phyloP scores from a whole-genome alignment of 257 asterid species.

The Primulina huaijiensis region DNA sequence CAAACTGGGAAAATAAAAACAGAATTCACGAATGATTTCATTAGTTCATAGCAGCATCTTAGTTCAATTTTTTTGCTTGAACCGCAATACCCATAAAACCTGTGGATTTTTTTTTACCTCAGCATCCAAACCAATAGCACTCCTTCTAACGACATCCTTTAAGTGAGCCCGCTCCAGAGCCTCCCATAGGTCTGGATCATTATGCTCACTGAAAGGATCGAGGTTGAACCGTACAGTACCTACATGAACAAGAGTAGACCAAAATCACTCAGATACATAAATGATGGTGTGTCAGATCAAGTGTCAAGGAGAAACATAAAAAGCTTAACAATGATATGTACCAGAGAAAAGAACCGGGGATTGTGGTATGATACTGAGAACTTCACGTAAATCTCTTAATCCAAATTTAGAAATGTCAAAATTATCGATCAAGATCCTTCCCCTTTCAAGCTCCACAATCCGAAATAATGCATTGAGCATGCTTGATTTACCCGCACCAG shows the following conservation, averaged over 20 bases:
- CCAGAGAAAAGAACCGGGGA: conserved; percentile 88
- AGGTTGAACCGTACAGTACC: conserved; percentile 83
- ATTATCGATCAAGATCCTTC: conserved; percentile 62
- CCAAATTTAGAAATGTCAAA: conserved; percentile 58
- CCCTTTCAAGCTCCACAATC: conserved; percentile 71
- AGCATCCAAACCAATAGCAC: conserved; percentile 69
- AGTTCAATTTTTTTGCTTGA: background rate
- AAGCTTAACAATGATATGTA: conserved; percentile 24
- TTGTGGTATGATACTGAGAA: conserved; percentile 72
- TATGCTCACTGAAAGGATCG: conserved; percentile 84
- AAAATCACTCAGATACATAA: background rate
- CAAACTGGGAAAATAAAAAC: background rate
- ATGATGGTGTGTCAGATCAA: background rate
- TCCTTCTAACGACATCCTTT: conserved; percentile 68
- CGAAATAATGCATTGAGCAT: conserved; percentile 76
- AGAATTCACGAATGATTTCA: background rate
- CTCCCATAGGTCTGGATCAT: conserved; percentile 83
- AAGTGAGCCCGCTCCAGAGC: conserved; percentile 83
- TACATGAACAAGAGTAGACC: conserved; percentile 18
- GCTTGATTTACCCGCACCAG: conserved; percentile 90
- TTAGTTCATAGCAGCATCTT: background rate
- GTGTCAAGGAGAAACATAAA: background rate
- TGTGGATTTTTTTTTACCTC: conserved; percentile 45
- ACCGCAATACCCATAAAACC: background rate
- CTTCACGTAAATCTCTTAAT: conserved; percentile 58